Conservation (phyloP, 2,329 filamentous ascomycete species). For the Corinectria fuckeliana region DNA sequence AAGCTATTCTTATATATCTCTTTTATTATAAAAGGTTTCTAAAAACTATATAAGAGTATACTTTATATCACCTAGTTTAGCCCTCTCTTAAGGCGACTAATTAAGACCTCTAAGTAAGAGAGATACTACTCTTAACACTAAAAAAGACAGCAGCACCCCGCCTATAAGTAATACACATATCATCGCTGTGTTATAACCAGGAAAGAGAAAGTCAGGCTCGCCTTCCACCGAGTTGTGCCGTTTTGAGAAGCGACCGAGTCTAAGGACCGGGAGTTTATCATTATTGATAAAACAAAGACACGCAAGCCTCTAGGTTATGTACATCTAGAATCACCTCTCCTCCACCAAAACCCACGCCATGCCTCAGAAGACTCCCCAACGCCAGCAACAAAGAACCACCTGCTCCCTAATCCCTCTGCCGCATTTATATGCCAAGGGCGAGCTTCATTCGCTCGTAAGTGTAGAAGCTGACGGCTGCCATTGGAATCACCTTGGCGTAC, state of each 20-base stretch:
- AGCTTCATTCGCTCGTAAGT: slow-evolving; percentile 70
- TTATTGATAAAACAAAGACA: slow-evolving; percentile 5
- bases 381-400: slow-evolving; percentile 25
- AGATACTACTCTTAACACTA: no score
- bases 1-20: no score
- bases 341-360: slow-evolving; percentile 19
- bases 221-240: background rate
- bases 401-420: slow-evolving; percentile 1
- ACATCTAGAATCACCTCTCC: slow-evolving; percentile 3
- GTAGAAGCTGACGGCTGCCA: slow-evolving; percentile 76
- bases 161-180: no score
- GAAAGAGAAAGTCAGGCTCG: no score
- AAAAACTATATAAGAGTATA: no score
- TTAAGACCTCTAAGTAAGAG: no score
- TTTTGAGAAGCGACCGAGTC: background rate
- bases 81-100: no score
- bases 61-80: no score
- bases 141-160: no score
- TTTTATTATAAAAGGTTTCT: no score
- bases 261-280: background rate
- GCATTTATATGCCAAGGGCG: slow-evolving; percentile 66
- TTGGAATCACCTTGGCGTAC: slow-evolving; percentile 91
- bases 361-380: slow-evolving; percentile 30
- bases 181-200: no score
- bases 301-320: slow-evolving; percentile 9